Evolutionary conservation across 1,139 yeast genomes (phyloP).

Genomic region (Saccharomyces pastorianus): DNA sequence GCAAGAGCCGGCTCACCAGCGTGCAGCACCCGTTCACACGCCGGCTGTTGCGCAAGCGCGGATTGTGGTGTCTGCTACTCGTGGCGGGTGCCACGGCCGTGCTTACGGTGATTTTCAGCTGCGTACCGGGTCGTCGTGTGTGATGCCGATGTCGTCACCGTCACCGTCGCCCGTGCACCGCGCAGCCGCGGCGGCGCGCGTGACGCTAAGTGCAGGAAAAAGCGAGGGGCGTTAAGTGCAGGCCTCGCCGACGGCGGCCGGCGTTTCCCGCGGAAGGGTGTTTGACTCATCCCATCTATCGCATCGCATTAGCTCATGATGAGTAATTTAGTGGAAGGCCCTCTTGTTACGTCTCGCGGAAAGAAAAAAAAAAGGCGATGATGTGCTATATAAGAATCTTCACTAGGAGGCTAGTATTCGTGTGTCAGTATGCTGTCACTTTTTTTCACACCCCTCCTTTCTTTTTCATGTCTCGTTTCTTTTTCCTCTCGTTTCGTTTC

Average conservation of each 20-base stretch:
- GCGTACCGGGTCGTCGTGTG: conserved; percentile 72
- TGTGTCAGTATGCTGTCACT: not conserved
- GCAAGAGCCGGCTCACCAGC: conserved; percentile 37
- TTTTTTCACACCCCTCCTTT: not conserved
- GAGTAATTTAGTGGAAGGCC: not conserved
- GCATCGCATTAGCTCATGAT: conserved; percentile 1
- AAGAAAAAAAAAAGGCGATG: not conserved
- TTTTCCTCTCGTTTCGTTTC: not conserved
- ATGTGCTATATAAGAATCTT: not conserved
- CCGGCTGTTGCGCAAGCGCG: conserved; percentile 53
- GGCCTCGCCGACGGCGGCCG: not conserved
- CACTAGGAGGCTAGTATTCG: too few species aligned
- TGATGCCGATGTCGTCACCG: too few species aligned
- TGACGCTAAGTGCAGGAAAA: not conserved
- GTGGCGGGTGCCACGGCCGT: conserved; percentile 56
- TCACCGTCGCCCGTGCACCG: not conserved
- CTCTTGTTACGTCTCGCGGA: not conserved
- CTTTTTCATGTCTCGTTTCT: not conserved
- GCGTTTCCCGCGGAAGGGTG: not conserved
- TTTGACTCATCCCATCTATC: not conserved
- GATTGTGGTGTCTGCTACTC: conserved; percentile 60
- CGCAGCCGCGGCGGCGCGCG: not conserved
- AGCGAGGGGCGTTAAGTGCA: conserved; percentile 1
- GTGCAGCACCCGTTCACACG: conserved; percentile 70
- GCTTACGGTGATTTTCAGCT: conserved; percentile 64